Evolutionary conservation across 495 filamentous ascomycete species (phyloP).

Genomic region (Talaromyces trachyspermus): DNA sequence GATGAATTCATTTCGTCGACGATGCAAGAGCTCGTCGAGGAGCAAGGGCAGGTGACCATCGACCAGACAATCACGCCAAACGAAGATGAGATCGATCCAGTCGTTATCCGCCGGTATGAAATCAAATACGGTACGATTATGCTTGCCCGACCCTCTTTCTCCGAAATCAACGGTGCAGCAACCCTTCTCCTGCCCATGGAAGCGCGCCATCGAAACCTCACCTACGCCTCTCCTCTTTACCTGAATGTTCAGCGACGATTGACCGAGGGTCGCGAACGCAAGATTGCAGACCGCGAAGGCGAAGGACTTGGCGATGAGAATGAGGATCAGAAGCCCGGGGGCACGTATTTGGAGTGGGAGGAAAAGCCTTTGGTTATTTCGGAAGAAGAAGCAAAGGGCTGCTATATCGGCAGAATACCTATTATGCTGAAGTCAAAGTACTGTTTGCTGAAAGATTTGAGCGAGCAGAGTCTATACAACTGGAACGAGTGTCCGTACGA

Average conservation of each 20-base stretch:
- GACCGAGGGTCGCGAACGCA: constrained; percentile 70
- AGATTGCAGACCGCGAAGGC: constrained; percentile 46
- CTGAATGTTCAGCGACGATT: constrained; percentile 73
- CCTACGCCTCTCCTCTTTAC: constrained; percentile 87
- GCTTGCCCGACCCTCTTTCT: constrained; percentile 78
- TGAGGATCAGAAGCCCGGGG: constrained; percentile 35
- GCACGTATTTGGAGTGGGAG: constrained; percentile 45
- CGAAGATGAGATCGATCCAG: constrained; percentile 59
- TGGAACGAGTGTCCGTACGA: constrained; percentile 97
- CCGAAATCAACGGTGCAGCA: constrained; percentile 83
- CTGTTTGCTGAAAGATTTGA: constrained; percentile 75
- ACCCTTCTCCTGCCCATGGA: constrained; percentile 81
- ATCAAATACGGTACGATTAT: constrained; percentile 83
- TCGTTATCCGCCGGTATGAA: constrained; percentile 82
- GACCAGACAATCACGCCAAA: constrained; percentile 74
- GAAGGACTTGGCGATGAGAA: constrained; percentile 38
- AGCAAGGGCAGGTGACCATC: constrained; percentile 78
- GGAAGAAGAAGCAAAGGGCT: constrained; percentile 55
- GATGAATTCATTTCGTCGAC: constrained; percentile 91
- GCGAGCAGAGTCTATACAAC: constrained; percentile 72
- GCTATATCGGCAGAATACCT: constrained; percentile 89
- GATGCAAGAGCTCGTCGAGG: constrained; percentile 84
- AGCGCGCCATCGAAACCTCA: constrained; percentile 87
- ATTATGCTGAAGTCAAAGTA: constrained; percentile 97
- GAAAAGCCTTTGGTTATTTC: constrained; percentile 50